Evolutionary conservation across 805 yeast genomes (phyloP).

Genomic region (Suhomyces emberorum): DNA sequence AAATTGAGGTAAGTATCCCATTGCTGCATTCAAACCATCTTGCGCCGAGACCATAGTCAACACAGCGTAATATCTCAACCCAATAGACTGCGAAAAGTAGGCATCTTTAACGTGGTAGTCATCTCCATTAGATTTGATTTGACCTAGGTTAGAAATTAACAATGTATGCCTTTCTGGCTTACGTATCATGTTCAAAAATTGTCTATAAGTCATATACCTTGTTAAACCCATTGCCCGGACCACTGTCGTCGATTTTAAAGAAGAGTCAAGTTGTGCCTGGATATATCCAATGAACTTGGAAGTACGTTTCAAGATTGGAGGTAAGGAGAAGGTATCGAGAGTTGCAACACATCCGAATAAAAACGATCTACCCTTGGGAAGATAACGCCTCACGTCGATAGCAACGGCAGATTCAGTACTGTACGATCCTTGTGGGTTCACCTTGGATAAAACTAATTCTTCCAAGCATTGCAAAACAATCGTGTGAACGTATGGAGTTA

Average conservation of each 20-base stretch:
- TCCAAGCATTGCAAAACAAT: slow-evolving; percentile 10
- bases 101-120: slow-evolving; percentile 6
- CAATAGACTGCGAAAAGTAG: slow-evolving; percentile 8
- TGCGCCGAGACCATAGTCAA: slow-evolving; percentile 9
- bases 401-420: slow-evolving; percentile 8
- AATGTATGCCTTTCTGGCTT: slow-evolving; percentile 9
- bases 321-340: background rate
- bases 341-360: slow-evolving; percentile 5
- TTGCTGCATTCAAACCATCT: slow-evolving; percentile 8
- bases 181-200: slow-evolving; percentile 1
- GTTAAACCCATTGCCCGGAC: slow-evolving; percentile 2
- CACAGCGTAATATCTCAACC: slow-evolving; percentile 6
- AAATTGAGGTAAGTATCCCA: slow-evolving; percentile 7
- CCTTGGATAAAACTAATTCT: slow-evolving; percentile 4
- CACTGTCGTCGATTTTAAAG: background rate
- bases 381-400: slow-evolving; percentile 9
- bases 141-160: background rate
- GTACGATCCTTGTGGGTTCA: background rate
- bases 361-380: background rate
- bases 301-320: background rate
- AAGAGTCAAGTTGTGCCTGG: background rate
- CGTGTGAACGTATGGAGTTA: slow-evolving; percentile 12
- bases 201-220: background rate
- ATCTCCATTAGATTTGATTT: background rate
- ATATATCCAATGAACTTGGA: background rate